Percentiles rank a stretch among this genome's conserved stretches.
phyloP scores from a whole-genome alignment of 176 grass and related monocot species.

The Aegilops bicornis region DNA sequence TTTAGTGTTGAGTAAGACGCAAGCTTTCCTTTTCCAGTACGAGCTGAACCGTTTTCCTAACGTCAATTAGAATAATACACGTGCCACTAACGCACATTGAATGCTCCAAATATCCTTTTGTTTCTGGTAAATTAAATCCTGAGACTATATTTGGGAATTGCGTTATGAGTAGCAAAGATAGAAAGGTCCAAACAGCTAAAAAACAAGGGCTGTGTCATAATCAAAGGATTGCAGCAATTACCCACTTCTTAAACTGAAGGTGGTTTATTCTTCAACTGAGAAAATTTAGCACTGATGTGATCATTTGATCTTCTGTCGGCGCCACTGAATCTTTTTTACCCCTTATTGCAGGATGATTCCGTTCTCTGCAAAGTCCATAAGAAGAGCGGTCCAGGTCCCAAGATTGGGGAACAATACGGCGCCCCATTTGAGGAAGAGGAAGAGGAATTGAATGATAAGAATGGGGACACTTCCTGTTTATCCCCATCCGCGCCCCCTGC shows the following conservation, averaged over 20 bases:
- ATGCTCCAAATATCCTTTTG: not conserved
- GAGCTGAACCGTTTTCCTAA: not conserved
- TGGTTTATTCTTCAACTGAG: not conserved
- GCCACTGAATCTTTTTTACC: not conserved
- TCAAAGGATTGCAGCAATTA: not conserved
- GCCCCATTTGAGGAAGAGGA: constrained; percentile 78
- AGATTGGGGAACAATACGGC: constrained; percentile 82
- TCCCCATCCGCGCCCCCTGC: constrained; percentile 26
- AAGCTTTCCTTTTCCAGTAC: not conserved
- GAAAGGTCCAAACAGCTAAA: not conserved
- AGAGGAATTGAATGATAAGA: constrained; percentile 58
- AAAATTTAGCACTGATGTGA: not conserved
- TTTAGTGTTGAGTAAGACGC: not conserved
- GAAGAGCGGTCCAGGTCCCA: constrained; percentile 82
- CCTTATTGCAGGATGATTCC: constrained; percentile 61
- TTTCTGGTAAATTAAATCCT: not conserved
- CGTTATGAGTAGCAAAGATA: not conserved
- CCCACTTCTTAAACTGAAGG: not conserved
- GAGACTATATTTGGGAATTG: not conserved
- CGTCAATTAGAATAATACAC: not conserved
- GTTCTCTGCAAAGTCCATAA: constrained; percentile 92
- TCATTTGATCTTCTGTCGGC: not conserved
- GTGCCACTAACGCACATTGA: not conserved
- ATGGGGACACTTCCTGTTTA: constrained; percentile 27
- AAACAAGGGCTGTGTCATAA: not conserved